These are phyloP conservation scores for Solanum bukasovii DNA, from an alignment of 257 asterid genomes.

Conservation along the genomic window DNA sequence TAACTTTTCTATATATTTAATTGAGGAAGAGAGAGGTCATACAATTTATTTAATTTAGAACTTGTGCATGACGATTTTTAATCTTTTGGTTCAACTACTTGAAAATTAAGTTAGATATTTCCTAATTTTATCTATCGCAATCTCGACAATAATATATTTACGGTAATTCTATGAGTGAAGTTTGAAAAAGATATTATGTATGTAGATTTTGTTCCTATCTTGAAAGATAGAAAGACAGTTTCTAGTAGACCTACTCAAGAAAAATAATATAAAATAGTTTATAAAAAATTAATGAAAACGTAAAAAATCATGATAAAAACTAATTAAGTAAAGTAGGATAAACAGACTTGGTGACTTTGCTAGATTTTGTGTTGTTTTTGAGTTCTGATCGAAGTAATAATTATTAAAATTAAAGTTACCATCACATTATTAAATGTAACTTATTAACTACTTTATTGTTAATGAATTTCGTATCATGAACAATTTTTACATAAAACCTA, in stretches of 20 bases:
- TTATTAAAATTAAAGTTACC: not conserved
- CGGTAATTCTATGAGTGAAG: accelerated
- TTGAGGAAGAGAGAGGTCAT: not conserved
- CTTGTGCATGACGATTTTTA: not conserved
- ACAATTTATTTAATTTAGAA: not conserved
- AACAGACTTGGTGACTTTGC: not conserved
- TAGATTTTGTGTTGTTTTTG: not conserved
- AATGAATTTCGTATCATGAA: not conserved
- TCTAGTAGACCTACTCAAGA: no score
- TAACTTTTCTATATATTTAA: not conserved
- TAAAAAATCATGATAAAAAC: no score
- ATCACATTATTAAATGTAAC: not conserved
- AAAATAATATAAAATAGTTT: no score
- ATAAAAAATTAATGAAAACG: no score
- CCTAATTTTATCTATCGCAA: not conserved
- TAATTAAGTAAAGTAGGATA: no score
- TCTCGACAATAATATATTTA: not conserved
- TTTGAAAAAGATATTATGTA: not conserved
- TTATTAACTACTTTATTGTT: not conserved
- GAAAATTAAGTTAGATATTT: not conserved
- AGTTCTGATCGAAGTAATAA: not conserved
- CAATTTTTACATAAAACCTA: not conserved
- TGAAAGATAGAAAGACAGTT: no score
- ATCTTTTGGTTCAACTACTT: not conserved
- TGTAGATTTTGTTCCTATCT: not conserved